These are phyloP conservation scores for Leucocoprinus leucothites DNA, from an alignment of 768 basidiomycete genomes.

Conservation along the genomic window DNA sequence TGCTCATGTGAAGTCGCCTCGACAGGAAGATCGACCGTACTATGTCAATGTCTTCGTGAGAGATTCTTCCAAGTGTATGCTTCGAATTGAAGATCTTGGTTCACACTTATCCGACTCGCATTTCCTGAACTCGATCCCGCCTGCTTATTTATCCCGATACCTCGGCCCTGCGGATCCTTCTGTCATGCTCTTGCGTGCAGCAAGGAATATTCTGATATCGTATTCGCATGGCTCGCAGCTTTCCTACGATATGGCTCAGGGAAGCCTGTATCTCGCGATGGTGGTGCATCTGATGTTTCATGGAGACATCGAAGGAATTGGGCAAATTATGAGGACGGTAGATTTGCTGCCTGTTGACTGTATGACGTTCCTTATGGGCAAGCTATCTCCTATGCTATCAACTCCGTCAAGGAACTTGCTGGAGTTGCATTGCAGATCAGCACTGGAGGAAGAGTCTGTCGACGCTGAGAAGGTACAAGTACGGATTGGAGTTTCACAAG, in stretches of 20 bases:
- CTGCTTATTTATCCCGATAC: constrained; percentile 3
- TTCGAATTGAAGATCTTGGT: constrained; percentile 12
- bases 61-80: constrained; percentile 28
- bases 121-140: constrained; percentile 11
- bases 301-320: constrained; percentile 27
- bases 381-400: constrained; percentile 31
- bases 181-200: constrained; percentile 18
- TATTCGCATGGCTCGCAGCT: constrained; percentile 18
- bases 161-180: constrained; percentile 13
- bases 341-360: constrained; percentile 39
- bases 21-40: constrained; percentile 43
- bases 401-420: constrained; percentile 23
- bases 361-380: constrained; percentile 35
- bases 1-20: constrained; percentile 39
- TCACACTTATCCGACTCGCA: constrained; percentile 7
- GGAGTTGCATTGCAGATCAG: constrained; percentile 25
- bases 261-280: constrained; percentile 29
- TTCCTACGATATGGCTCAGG: constrained; percentile 23
- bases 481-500: not conserved
- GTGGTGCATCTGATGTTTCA: constrained; percentile 35
- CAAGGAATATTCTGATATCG: constrained; percentile 21
- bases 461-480: constrained; percentile 13
- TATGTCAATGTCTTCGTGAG: constrained; percentile 38
- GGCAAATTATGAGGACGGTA: constrained; percentile 29
- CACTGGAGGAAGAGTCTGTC: constrained; percentile 28